Conservation (phyloP, 768 basidiomycete species). For the Candolleomyces efflorescens region DNA sequence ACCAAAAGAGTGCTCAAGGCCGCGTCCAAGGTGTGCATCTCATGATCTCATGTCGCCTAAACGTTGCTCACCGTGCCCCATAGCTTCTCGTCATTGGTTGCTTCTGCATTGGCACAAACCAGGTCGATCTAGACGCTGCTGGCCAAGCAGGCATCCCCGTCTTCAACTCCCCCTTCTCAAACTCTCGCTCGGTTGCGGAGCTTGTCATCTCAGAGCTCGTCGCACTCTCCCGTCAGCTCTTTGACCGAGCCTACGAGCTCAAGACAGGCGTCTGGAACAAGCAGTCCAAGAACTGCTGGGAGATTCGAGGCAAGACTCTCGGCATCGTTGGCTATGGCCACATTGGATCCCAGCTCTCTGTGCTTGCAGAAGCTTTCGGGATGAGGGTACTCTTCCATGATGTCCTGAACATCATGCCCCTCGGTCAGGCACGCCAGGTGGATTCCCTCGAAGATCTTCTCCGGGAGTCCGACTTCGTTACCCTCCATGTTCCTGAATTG, state of each 20-base stretch:
- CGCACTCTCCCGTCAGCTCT: constrained; percentile 89
- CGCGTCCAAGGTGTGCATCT: constrained; percentile 65
- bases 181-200: constrained; percentile 98
- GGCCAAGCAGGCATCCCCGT: constrained; percentile 90
- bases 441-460: constrained; percentile 76
- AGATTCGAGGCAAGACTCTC: constrained; percentile 94
- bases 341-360: constrained; percentile 95
- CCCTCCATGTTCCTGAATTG: constrained; percentile 94
- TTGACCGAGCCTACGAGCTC: constrained; percentile 86
- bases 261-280: constrained; percentile 96
- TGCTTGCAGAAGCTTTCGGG: constrained; percentile 94
- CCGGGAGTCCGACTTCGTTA: constrained; percentile 83
- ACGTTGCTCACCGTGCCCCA: not conserved
- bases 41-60: not conserved
- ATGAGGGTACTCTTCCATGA: constrained; percentile 96
- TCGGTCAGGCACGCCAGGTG: constrained; percentile 90
- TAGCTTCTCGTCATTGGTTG: constrained; percentile 96
- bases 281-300: constrained; percentile 97
- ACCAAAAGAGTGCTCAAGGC: constrained; percentile 86
- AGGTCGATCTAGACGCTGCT: constrained; percentile 86
- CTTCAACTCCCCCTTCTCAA: constrained; percentile 99
- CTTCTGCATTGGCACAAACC: constrained; percentile 99
- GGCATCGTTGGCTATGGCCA: constrained; percentile 99
- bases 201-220: constrained; percentile 94
- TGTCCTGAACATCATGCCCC: constrained; percentile 94